Evolutionary conservation across 208 protist genomes (phyloP).

Genomic region (Crithidia expoeki): DNA sequence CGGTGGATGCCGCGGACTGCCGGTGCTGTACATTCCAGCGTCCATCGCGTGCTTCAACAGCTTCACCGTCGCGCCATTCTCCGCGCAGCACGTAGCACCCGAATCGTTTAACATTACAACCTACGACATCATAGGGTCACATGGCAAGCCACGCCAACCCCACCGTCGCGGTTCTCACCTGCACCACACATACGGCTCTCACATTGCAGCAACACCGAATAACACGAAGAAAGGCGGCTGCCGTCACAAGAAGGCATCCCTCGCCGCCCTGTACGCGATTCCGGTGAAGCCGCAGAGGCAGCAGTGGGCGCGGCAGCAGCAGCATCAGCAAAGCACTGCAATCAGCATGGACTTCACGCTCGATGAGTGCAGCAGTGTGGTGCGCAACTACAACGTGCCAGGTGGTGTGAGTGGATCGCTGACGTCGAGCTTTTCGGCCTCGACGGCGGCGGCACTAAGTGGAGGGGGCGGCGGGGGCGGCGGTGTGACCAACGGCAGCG

Average conservation of each 20-base stretch:
- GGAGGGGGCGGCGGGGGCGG: neutral
- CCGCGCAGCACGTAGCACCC: conserved; percentile 2
- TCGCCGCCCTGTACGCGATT: neutral
- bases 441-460: neutral
- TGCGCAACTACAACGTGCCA: conserved; percentile 8
- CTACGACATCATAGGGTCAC: neutral
- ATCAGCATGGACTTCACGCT: conserved; percentile 29
- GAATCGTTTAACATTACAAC: conserved; percentile 6
- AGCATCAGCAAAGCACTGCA: conserved; percentile 25
- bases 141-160: neutral
- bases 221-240: neutral
- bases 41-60: conserved; percentile 25
- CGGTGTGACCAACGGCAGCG: conserved; percentile 7
- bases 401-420: neutral
- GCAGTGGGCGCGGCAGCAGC: conserved; percentile 30
- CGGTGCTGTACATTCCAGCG: conserved; percentile 31
- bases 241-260: neutral
- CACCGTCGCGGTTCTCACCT: neutral
- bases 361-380: conserved; percentile 12
- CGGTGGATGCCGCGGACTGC: conserved; percentile 19
- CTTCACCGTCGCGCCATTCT: conserved; percentile 19
- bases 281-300: conserved; percentile 8
- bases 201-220: no score
- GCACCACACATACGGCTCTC: no score
- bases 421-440: conserved; percentile 3